These are phyloP conservation scores for Furcasterigmium furcatum DNA, from an alignment of 2,329 filamentous ascomycete species.

Conservation along the genomic window DNA sequence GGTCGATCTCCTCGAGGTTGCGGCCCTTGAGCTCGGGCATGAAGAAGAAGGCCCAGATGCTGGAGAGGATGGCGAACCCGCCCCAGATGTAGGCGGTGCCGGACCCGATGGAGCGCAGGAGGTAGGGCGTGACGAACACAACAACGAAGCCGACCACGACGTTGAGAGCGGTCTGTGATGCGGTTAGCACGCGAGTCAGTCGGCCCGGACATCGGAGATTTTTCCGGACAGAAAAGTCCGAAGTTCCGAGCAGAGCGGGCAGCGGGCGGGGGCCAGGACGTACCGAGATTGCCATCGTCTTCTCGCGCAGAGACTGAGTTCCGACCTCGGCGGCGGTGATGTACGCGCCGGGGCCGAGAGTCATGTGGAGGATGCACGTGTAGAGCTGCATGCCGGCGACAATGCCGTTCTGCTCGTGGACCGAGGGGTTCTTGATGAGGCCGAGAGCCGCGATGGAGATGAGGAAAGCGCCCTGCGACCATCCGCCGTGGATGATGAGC, in stretches of 20 bases:
- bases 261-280: no score
- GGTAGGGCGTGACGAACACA: slow-evolving; percentile 14
- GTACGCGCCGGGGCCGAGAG: slow-evolving; percentile 12
- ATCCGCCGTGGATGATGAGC: slow-evolving; percentile 10
- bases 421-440: not conserved
- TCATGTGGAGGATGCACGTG: slow-evolving; percentile 9
- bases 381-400: slow-evolving; percentile 7
- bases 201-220: no score
- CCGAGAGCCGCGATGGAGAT: slow-evolving; percentile 9
- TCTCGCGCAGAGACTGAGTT: slow-evolving; percentile 11
- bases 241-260: no score
- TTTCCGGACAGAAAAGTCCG: no score
- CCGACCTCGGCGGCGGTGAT: slow-evolving; percentile 16
- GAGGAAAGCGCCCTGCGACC: slow-evolving; percentile 11
- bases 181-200: no score
- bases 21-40: slow-evolving; percentile 10
- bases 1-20: slow-evolving; percentile 15
- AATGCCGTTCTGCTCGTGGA: slow-evolving; percentile 4
- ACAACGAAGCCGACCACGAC: slow-evolving; percentile 15
- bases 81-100: no score
- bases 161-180: slow-evolving; percentile 12
- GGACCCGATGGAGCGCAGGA: slow-evolving; percentile 5
- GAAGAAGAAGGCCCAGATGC: slow-evolving; percentile 7
- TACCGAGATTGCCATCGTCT: slow-evolving; percentile 13
- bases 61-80: not conserved